phyloP scores from a whole-genome alignment of 306 rosid genomes.

The Herpetospermum pedunculosum region DNA sequence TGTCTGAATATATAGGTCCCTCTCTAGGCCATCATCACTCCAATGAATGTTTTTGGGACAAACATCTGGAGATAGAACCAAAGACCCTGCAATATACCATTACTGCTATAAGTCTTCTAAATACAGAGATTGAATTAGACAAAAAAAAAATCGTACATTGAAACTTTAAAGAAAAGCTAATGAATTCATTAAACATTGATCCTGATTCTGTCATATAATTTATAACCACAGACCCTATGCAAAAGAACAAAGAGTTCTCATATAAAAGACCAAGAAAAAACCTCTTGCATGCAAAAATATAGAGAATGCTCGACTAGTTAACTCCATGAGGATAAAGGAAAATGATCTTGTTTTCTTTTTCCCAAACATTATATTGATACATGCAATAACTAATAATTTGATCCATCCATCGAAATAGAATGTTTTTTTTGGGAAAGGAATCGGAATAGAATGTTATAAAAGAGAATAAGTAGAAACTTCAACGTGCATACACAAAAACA shows the following conservation, averaged over 20 bases:
- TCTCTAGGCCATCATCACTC: constrained; percentile 90
- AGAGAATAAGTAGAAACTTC: not conserved
- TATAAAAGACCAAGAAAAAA: not conserved
- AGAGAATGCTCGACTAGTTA: not conserved
- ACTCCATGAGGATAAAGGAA: not conserved
- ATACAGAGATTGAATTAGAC: not conserved
- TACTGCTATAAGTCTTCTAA: constrained; percentile 3
- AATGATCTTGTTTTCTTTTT: not conserved
- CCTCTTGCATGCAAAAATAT: not conserved
- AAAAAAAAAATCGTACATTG: not conserved
- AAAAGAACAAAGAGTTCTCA: not conserved
- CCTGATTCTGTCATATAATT: not conserved
- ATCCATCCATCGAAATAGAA: not conserved
- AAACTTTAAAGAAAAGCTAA: not conserved
- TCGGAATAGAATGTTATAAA: not conserved
- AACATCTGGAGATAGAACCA: constrained; percentile 23
- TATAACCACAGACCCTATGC: not conserved
- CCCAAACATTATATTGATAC: not conserved
- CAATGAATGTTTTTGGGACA: constrained; percentile 71
- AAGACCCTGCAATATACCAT: constrained; percentile 40
- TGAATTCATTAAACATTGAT: not conserved
- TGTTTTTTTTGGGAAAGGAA: not conserved
- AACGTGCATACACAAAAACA: not conserved
- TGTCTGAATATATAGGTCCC: constrained; percentile 70
- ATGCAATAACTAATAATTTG: not conserved